Percentiles rank a stretch among this genome's conserved stretches.
Conservation (phyloP, 345 rosid genomes). For the Aurinia saxatilis region DNA sequence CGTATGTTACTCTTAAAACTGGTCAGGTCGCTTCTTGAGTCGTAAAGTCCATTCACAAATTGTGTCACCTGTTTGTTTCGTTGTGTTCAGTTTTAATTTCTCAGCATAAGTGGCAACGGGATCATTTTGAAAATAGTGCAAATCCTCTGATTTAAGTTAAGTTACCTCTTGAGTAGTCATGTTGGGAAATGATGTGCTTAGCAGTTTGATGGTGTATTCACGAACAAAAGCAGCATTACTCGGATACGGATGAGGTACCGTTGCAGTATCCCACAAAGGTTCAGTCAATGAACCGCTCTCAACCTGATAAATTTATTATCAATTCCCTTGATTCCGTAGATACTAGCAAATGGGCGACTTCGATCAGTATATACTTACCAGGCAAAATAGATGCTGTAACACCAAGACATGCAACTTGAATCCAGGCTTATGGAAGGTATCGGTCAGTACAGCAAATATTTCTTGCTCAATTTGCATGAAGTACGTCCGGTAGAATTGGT, state of each 20-base stretch:
- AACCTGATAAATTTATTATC: conserved; percentile 36
- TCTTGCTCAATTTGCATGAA: conserved; percentile 63
- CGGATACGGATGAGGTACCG: conserved; percentile 63
- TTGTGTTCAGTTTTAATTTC: background rate
- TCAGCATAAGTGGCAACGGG: background rate
- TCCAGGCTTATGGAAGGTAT: conserved; percentile 98
- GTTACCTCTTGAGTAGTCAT: conserved; percentile 83
- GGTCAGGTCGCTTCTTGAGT: conserved; percentile 55
- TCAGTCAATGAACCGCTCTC: conserved; percentile 72
- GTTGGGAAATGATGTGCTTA: conserved; percentile 89
- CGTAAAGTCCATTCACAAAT: conserved; percentile 74
- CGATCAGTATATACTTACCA: conserved; percentile 36
- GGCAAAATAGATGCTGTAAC: conserved; percentile 72
- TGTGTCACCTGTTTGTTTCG: conserved; percentile 57
- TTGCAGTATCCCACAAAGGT: conserved; percentile 85
- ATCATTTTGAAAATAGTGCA: background rate
- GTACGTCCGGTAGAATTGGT: conserved; percentile 56
- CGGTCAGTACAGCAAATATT: conserved; percentile 87
- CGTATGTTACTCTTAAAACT: conserved; percentile 75
- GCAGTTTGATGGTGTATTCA: conserved; percentile 81
- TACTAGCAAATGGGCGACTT: background rate
- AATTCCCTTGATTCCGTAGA: background rate
- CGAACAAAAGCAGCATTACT: conserved; percentile 69
- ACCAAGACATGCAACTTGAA: conserved; percentile 91
- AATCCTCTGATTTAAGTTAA: background rate